Base-by-base conservation (phyloP, 352 stramenopile species). In the Globisporangium cystogenes region DNA sequence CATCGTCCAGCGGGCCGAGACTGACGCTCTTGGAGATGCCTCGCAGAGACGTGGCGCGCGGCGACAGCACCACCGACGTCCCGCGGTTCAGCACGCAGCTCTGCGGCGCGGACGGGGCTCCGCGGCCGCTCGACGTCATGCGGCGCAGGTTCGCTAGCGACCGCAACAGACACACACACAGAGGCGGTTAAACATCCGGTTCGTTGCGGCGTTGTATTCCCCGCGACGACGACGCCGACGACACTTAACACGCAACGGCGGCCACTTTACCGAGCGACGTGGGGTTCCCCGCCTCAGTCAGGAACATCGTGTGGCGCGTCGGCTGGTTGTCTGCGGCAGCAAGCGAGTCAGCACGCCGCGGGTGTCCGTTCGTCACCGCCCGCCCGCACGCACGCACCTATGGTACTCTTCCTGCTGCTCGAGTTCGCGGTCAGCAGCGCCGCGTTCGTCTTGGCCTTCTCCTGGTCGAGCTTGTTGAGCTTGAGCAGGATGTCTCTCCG, bases 21-120 rank as follows among this genome's bases (percentile, higher is more conserved):
- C 74, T 92, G 42, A 92, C 70, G 55, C 81, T 92, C 71, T 92
- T 92, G 41, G 78, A 88, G 53, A 84, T 72, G 7, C 72, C 59
- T 48, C 71, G 71, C 6, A 67, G 50, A 16, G 72, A 79, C 29
- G 70, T 59, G 41, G 65, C 31, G 24, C 74, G 65, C 24, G 73
- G 78, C 14, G 76, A 86, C 39, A 91, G 57, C 15, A 67, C 68
- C 35, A 86, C 62, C 12, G 80, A 85, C 35, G 75, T 60, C 14
- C 58, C 72, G 40, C 76, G 68, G 18, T 65, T 71, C 43, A 89
- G 55, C 26, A 85, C 68, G 23, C 72, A 67, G 21, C 74, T 74
- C 57, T 74, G 65, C 43, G 62, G 58, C 18, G 48, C 53, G 44
- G 74, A 72, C 46, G 63, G 53, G 0, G 61, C 60, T 39, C 70